Conservation (phyloP, 2,329 filamentous ascomycete species). For the Cladorrhinum sp. region DNA sequence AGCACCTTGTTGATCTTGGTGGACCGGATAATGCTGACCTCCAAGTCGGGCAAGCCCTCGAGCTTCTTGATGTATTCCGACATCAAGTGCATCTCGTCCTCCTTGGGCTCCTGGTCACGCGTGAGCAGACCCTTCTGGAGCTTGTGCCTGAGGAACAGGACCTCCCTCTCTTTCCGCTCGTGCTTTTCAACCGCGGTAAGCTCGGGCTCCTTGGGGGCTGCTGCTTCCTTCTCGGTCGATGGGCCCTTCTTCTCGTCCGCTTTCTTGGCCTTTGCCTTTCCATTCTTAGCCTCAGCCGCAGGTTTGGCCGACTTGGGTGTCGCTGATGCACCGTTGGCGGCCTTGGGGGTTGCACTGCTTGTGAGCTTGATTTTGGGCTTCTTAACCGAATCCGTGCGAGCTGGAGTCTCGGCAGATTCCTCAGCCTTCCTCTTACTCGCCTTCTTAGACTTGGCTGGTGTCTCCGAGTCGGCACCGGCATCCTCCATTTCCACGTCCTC, state of each 20-base stretch:
- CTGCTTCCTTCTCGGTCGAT: conserved; percentile 40
- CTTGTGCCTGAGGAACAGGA: conserved; percentile 91
- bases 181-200: conserved; percentile 56
- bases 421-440: conserved; percentile 84
- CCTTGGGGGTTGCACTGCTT: conserved; percentile 65
- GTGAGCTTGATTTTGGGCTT: conserved; percentile 67
- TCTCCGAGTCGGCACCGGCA: conserved; percentile 43
- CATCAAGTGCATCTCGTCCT: conserved; percentile 78
- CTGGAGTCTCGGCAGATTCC: conserved; percentile 56
- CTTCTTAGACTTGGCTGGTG: conserved; percentile 46
- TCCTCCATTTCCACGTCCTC: conserved; percentile 62
- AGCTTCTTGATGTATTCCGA: conserved; percentile 75
- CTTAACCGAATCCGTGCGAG: conserved; percentile 60
- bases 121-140: conserved; percentile 92
- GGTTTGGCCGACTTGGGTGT: conserved; percentile 54
- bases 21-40: conserved; percentile 79
- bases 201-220: conserved; percentile 53
- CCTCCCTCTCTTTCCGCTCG: conserved; percentile 65
- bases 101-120: conserved; percentile 79
- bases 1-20: conserved; percentile 99
- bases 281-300: conserved; percentile 49
- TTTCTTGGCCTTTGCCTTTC: conserved; percentile 48
- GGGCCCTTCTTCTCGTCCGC: conserved; percentile 53
- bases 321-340: conserved; percentile 56
- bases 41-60: conserved; percentile 74